Conservation (phyloP, 1,139 yeast genomes). For the Dujonia santamariae region DNA sequence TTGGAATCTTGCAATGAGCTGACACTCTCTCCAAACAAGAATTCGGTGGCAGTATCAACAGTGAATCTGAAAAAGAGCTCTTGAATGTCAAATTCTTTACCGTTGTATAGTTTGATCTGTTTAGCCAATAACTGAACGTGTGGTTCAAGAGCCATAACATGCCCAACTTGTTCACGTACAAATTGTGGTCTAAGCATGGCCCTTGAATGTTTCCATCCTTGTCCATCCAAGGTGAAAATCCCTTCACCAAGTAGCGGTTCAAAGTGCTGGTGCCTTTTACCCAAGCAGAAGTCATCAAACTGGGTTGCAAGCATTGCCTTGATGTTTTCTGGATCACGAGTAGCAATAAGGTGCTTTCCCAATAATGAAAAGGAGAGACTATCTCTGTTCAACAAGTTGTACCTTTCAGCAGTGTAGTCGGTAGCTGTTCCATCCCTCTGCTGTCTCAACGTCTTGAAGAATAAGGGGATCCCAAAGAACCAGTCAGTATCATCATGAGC, state of each 20-base stretch:
- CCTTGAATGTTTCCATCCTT: conserved; percentile 57
- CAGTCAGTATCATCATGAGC: conserved; percentile 13
- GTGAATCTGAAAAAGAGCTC: conserved; percentile 49
- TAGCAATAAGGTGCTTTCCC: conserved; percentile 20
- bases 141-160: conserved; percentile 45
- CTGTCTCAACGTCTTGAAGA: conserved; percentile 13
- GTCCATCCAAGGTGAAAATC: conserved; percentile 54
- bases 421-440: conserved; percentile 23
- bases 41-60: conserved; percentile 57
- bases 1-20: conserved; percentile 32
- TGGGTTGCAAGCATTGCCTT: conserved; percentile 41
- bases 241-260: conserved; percentile 53
- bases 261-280: conserved; percentile 43
- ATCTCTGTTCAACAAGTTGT: conserved; percentile 11
- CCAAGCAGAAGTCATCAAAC: conserved; percentile 51
- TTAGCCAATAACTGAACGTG: conserved; percentile 39
- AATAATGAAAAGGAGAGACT: conserved; percentile 20
- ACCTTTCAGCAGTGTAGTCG: conserved; percentile 18
- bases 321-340: conserved; percentile 39
- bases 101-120: conserved; percentile 27
- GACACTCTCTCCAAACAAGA: conserved; percentile 55
- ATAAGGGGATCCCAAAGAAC: conserved; percentile 22
- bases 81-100: conserved; percentile 44
- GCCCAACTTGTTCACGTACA: conserved; percentile 53
- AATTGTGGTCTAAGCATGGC: conserved; percentile 60